A percentile compares a stretch with the other conserved stretches of the same genome.
phyloP scores from a whole-genome alignment of 495 filamentous ascomycete species.

The Chaetomium tenue region DNA sequence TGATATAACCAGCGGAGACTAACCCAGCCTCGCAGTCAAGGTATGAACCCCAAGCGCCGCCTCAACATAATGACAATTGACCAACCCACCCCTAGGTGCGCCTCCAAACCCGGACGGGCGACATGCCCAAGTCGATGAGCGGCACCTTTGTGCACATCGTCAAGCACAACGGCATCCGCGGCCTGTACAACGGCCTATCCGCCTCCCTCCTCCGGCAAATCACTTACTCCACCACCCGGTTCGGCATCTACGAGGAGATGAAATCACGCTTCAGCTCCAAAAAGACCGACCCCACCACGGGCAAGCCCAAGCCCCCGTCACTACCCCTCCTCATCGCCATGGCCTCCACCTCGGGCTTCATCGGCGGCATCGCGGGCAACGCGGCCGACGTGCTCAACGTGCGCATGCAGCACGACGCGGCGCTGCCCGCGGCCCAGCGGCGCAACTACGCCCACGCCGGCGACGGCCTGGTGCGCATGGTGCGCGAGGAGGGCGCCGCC shows the following conservation, averaged over 20 bases:
- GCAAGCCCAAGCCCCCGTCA: slow-evolving; percentile 55
- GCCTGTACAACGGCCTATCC: slow-evolving; percentile 84
- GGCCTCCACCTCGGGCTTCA: slow-evolving; percentile 76
- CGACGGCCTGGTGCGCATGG: slow-evolving; percentile 83
- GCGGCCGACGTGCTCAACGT: slow-evolving; percentile 96
- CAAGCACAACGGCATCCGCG: slow-evolving; percentile 60
- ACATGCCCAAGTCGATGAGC: slow-evolving; percentile 69
- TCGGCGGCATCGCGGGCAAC: slow-evolving; percentile 89
- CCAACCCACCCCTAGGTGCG: slow-evolving; percentile 56
- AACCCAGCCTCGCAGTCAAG: slow-evolving; percentile 38
- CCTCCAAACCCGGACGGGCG: slow-evolving; percentile 73
- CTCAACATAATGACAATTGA: neutral
- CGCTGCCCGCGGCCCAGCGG: slow-evolving; percentile 67
- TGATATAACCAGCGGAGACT: slow-evolving; percentile 12
- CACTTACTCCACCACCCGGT: slow-evolving; percentile 89
- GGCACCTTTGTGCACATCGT: slow-evolving; percentile 78
- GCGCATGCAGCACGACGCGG: slow-evolving; percentile 94
- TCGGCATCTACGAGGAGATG: slow-evolving; percentile 91
- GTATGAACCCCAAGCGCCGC: slow-evolving; percentile 16
- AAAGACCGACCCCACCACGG: slow-evolving; percentile 6
- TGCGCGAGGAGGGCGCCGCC: slow-evolving; percentile 67
- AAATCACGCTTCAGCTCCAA: slow-evolving; percentile 60
- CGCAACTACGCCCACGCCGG: slow-evolving; percentile 88
- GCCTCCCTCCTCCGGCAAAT: slow-evolving; percentile 88
- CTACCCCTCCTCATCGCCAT: slow-evolving; percentile 74